These are phyloP conservation scores for Sporothrix protearum DNA, from an alignment of 2,329 filamentous ascomycete genomes.

Conservation along the genomic window DNA sequence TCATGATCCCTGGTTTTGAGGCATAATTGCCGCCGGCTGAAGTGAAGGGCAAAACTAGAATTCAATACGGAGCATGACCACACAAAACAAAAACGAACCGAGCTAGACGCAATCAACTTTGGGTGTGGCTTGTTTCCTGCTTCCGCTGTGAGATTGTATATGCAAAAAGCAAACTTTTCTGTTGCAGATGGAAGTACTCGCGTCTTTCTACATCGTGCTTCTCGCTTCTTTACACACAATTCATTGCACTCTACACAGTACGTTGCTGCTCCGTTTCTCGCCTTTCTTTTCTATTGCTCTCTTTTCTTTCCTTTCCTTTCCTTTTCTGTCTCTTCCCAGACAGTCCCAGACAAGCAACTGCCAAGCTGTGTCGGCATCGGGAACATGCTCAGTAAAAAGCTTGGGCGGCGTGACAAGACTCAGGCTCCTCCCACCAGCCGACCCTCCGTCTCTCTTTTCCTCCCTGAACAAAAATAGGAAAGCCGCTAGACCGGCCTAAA, in stretches of 20 bases:
- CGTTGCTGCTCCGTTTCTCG: no score
- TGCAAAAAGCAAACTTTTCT: not conserved
- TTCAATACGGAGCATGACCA: no score
- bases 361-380: not conserved
- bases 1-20: not conserved
- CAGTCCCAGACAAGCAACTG: not conserved
- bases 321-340: not conserved
- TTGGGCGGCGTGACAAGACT: not conserved
- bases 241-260: not conserved
- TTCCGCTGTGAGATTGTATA: not conserved
- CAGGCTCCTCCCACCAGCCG: not conserved
- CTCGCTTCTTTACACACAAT: not conserved
- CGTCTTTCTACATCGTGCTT: not conserved
- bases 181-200: not conserved
- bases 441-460: not conserved
- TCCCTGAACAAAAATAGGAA: not conserved
- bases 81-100: not conserved
- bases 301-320: not conserved
- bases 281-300: not conserved
- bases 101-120: not conserved
- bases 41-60: no score
- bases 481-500: not conserved
- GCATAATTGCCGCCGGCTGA: constrained; percentile 5
- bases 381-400: constrained; percentile 11
- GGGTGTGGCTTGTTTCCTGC: not conserved